Evolutionary conservation across 768 basidiomycete genomes (phyloP).

Genomic region (Sporobolomyces pararoseus): DNA sequence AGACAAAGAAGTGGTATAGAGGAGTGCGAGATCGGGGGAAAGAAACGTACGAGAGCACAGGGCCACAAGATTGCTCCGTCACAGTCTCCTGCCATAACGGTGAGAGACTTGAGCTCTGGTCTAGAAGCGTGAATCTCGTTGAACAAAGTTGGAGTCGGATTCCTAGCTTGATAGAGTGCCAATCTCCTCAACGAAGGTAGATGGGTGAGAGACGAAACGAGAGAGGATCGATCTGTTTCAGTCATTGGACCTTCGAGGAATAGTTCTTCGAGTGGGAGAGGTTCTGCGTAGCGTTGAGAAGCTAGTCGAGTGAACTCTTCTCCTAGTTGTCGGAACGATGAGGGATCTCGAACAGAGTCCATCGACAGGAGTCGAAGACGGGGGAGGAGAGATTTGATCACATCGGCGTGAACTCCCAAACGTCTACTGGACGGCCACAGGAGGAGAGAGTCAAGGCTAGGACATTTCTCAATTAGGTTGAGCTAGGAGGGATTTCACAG

Average conservation of each 20-base stretch:
- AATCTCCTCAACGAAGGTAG: slow-evolving; percentile 17
- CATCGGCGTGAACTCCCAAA: not conserved
- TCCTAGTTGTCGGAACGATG: slow-evolving; percentile 3
- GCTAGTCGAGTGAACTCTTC: slow-evolving; percentile 16
- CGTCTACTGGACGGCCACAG: slow-evolving; percentile 33
- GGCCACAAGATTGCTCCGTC: slow-evolving; percentile 11
- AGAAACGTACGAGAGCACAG: slow-evolving; percentile 20
- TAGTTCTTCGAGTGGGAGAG: slow-evolving; percentile 34
- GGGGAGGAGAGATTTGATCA: slow-evolving; percentile 18
- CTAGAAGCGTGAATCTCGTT: slow-evolving; percentile 2
- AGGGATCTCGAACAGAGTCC: slow-evolving; percentile 30
- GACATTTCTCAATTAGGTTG: slow-evolving; percentile 1
- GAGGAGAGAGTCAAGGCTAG: slow-evolving; percentile 36
- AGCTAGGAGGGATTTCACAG: not conserved
- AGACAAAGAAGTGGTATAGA: no score
- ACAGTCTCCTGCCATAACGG: slow-evolving; percentile 24
- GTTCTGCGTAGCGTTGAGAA: slow-evolving; percentile 1
- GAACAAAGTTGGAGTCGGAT: slow-evolving; percentile 25
- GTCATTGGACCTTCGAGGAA: slow-evolving; percentile 35
- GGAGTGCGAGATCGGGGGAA: no score
- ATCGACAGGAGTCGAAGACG: slow-evolving; percentile 29
- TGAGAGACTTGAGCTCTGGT: slow-evolving; percentile 14
- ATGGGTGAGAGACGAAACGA: slow-evolving; percentile 12
- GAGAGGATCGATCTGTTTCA: not conserved
- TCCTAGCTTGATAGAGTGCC: slow-evolving; percentile 30